A percentile compares a stretch with the other conserved stretches of the same genome.
These are phyloP conservation scores for Extremus antarcticus DNA, from an alignment of 495 filamentous ascomycete genomes.

Conservation along the genomic window DNA sequence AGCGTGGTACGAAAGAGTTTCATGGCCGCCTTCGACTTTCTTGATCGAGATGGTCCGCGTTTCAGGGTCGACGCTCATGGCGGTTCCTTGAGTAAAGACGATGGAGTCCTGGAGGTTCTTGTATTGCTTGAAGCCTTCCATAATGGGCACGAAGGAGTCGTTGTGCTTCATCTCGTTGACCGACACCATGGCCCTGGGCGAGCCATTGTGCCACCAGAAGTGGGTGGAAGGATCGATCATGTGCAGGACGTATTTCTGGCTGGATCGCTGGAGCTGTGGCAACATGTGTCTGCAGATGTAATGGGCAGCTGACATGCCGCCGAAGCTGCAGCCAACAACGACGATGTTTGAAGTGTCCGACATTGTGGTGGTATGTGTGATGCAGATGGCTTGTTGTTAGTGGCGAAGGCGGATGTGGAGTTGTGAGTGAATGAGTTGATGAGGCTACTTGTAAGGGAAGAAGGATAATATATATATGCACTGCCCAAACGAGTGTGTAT, in stretches of 20 bases:
- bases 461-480: no score
- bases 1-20: conserved; percentile 32
- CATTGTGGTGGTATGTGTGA: conserved; percentile 8
- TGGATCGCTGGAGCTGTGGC: conserved; percentile 17
- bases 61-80: conserved; percentile 26
- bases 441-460: no score
- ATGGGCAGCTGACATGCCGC: conserved; percentile 16
- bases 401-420: neutral
- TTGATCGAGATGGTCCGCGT: conserved; percentile 26
- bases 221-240: conserved; percentile 31
- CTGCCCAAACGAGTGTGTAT: no score
- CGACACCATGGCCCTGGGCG: conserved; percentile 30
- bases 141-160: conserved; percentile 25
- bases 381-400: neutral
- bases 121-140: conserved; percentile 31
- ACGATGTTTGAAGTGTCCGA: conserved; percentile 25
- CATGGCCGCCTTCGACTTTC: conserved; percentile 1
- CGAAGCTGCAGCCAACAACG: conserved; percentile 28
- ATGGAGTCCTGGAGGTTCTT: conserved; percentile 14
- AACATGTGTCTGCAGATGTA: conserved; percentile 25
- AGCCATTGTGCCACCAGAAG: conserved; percentile 31
- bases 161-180: conserved; percentile 25
- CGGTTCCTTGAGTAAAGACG: conserved; percentile 33
- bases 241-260: conserved; percentile 25
- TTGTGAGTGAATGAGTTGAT: neutral